Evolutionary conservation across 208 protist species (phyloP), one percentile per base, ranked within the genome.

Genomic region (Acanthamoeba healyi): DNA sequence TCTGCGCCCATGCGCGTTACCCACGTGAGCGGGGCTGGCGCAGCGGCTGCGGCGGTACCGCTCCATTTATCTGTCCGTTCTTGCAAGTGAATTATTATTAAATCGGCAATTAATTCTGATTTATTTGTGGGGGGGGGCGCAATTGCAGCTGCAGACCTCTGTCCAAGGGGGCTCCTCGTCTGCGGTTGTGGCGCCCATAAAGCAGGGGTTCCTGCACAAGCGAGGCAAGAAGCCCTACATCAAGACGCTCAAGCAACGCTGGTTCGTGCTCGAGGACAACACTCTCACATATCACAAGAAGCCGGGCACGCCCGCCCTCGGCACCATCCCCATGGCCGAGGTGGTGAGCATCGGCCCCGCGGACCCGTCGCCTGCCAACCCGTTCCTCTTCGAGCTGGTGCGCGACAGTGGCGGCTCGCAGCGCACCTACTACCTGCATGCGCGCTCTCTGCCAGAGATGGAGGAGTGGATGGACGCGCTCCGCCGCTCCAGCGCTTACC

Each of bases 241-340:
- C 74, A 84, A 84, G 42, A 84, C 74, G 0, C 74, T 84, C 24
- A 49, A 84, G 74, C 74, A 38, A 10, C 74, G 74, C 6, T 84
- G 74, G 74, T 84, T 84, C 44, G 74, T 84, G n/a, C 74, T 84
- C 3, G 74, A 84, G 74, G 74, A 84, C 74, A 84, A 84, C 46
- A 56, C 74, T 6, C 74, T 84, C 26, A 84, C 74, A 4, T 84
- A 84, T 29, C 74, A 84, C 74, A 84, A 84, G 74, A 84, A 84
- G 44, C 74, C 74, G 0, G 74, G 74, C 6, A 56, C 29, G 46
- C 74, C 74, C 38, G 74, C 74, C 29, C 74, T 84, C 26, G 74
- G 74, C 46, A 58, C 74, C 42, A 84, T 84, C 42, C 74, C 46
- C 44, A 84, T 84, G 74, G 46, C 74, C 42, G 74, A 84, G 42